Base-by-base conservation (phyloP, 176 grass and related monocot species). In the Typha latifolia region DNA sequence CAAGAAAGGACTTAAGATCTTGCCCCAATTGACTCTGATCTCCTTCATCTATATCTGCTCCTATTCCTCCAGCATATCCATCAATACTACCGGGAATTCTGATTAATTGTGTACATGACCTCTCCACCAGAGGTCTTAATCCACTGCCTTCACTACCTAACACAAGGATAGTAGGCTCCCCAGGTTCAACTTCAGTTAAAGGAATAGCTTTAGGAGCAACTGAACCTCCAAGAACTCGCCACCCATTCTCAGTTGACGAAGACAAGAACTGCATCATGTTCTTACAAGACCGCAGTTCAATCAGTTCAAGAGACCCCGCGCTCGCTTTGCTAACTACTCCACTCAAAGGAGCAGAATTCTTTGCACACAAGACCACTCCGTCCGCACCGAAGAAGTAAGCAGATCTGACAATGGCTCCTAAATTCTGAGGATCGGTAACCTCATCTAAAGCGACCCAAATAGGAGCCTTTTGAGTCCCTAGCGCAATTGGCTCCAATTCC, bases 261-360 rank as follows among this genome's bases (percentile, higher is more conserved):
- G 89, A 84, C 73, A 99, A 74, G 70, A 99, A 99, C 70, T 90
- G 94, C 94, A 99, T 99, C 94, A 93, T 90, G 76, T 97, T 97
- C 77, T 83, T 84, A 51, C 94, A 97, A 43, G 94, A 93, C 53
- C 87, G 71, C 62, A 97, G 72, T 66, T 97, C 94, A 3, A 90
- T 90, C 80, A 97, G 63, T 79, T 97, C 94, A 69, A 97, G 85
- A 1, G 94, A 92, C 16, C 94, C 89, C 18, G 94, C 86, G 43
- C 94, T 99, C 64, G 94, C 89, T 87, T 99, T 99, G 64, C 88
- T 90, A 53, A 99, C 94, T 18, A 97, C 94, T 49, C 94, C 89
- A 65, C 85, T 93, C 70, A 97, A 80, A 66, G 94, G 94, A 79
- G 89, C 89, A 14, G 94, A 97, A 76, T 97, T 97, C 81, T 97